These are phyloP conservation scores for Peterozyma toletana DNA, from an alignment of 805 yeast genomes.

Conservation along the genomic window DNA sequence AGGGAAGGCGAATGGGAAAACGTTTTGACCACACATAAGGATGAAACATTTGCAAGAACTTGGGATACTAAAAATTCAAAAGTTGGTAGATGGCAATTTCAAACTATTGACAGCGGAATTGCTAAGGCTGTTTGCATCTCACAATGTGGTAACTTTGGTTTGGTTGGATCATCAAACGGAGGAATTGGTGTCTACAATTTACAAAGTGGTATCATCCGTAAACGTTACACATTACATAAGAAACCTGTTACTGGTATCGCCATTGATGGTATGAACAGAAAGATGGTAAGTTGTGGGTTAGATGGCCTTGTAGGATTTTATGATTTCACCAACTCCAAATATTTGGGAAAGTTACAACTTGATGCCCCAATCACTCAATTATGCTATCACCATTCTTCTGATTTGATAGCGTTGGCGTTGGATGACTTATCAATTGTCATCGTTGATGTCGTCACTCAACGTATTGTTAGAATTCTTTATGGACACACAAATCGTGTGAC, in stretches of 20 bases:
- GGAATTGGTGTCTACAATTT: conserved; percentile 80
- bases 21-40: conserved; percentile 80
- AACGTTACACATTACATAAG: conserved; percentile 62
- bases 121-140: conserved; percentile 76
- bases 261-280: conserved; percentile 83
- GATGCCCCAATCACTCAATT: conserved; percentile 73
- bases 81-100: conserved; percentile 66
- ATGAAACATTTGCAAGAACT: conserved; percentile 77
- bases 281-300: conserved; percentile 79
- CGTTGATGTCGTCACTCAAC: conserved; percentile 74
- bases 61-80: conserved; percentile 81
- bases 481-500: conserved; percentile 92
- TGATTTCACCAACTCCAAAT: conserved; percentile 68
- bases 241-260: conserved; percentile 84
- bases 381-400: conserved; percentile 76
- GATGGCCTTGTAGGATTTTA: conserved; percentile 88
- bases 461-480: conserved; percentile 75
- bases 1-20: conserved; percentile 93
- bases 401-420: conserved; percentile 74
- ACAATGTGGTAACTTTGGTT: conserved; percentile 91
- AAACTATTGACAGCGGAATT: conserved; percentile 70
- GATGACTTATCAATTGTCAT: conserved; percentile 84
- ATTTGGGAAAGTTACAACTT: conserved; percentile 57
- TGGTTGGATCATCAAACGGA: conserved; percentile 85
- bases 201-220: conserved; percentile 83